phyloP scores from a whole-genome alignment of 768 basidiomycete genomes.

The Podaxis sp. region DNA sequence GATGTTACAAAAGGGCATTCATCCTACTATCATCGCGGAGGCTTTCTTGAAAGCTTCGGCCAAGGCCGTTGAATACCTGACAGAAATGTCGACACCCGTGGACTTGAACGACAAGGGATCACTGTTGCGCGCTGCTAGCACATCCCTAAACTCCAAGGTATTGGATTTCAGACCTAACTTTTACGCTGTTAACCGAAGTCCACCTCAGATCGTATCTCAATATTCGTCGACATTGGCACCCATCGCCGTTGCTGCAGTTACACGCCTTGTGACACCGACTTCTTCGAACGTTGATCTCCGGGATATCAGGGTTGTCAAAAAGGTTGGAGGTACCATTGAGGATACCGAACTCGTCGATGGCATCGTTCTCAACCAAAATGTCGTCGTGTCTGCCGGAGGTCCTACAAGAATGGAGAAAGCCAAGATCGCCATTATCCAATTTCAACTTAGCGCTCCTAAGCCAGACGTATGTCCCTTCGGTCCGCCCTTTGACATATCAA shows the following conservation, averaged over 20 bases:
- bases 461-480: slow-evolving; percentile 74
- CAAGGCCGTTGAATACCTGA: slow-evolving; percentile 92
- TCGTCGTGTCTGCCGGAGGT: slow-evolving; percentile 86
- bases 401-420: slow-evolving; percentile 97
- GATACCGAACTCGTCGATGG: slow-evolving; percentile 97
- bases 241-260: slow-evolving; percentile 96
- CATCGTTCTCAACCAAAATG: slow-evolving; percentile 96
- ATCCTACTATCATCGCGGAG: slow-evolving; percentile 96
- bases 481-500: not conserved
- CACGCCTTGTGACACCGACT: slow-evolving; percentile 81
- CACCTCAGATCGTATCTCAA: slow-evolving; percentile 90
- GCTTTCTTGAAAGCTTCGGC: slow-evolving; percentile 89
- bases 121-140: slow-evolving; percentile 90
- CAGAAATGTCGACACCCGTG: slow-evolving; percentile 89
- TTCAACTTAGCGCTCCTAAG: slow-evolving; percentile 96
- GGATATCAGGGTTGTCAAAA: slow-evolving; percentile 96
- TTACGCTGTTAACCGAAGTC: not conserved
- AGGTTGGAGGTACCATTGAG: slow-evolving; percentile 98
- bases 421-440: slow-evolving; percentile 97
- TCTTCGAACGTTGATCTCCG: slow-evolving; percentile 96
- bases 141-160: slow-evolving; percentile 95
- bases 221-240: slow-evolving; percentile 98
- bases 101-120: slow-evolving; percentile 85
- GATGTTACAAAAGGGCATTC: slow-evolving; percentile 94
- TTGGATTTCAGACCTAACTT: slow-evolving; percentile 13